phyloP scores from a whole-genome alignment of 192 early-diverging fungal genomes.

The Gamsiella multidivaricata region DNA sequence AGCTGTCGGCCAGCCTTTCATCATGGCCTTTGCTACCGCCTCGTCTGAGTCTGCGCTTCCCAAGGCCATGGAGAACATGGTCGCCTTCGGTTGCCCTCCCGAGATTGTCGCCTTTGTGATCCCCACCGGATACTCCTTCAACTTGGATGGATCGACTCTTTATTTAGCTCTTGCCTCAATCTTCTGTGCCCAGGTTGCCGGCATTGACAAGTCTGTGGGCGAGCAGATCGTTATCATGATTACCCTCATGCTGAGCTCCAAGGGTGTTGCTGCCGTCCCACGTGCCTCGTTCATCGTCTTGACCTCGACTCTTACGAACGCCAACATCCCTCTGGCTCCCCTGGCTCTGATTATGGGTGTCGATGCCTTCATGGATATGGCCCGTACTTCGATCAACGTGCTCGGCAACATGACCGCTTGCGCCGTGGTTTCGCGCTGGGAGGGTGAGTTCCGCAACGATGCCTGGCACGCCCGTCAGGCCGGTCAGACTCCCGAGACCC shows the following conservation, averaged over 20 bases:
- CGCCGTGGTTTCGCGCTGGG: conserved; percentile 72
- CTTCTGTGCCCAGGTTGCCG: conserved; percentile 76
- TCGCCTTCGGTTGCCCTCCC: conserved; percentile 72
- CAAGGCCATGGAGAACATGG: conserved; percentile 76
- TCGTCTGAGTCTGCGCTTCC: conserved; percentile 79
- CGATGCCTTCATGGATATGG: conserved; percentile 85
- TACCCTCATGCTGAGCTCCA: conserved; percentile 74
- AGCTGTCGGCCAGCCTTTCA: conserved; percentile 67
- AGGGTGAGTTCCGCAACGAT: conserved; percentile 71
- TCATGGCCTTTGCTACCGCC: conserved; percentile 81
- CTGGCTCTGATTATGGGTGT: conserved; percentile 75
- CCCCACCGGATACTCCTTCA: conserved; percentile 81
- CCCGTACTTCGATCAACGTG: conserved; percentile 74
- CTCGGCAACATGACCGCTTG: conserved; percentile 78
- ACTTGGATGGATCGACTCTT: conserved; percentile 80
- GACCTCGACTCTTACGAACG: conserved; percentile 60
- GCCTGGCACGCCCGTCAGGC: conserved; percentile 44
- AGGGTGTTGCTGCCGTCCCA: conserved; percentile 72
- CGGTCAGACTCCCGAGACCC: conserved; percentile 11
- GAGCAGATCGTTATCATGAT: conserved; percentile 75
- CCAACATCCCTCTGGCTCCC: conserved; percentile 67
- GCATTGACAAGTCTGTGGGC: conserved; percentile 59
- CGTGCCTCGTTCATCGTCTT: conserved; percentile 73
- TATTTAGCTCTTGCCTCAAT: conserved; percentile 75
- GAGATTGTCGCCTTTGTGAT: conserved; percentile 75